Evolutionary conservation across 2,329 filamentous ascomycete species (phyloP).

Genomic region (Pyrenochaeta sp.): DNA sequence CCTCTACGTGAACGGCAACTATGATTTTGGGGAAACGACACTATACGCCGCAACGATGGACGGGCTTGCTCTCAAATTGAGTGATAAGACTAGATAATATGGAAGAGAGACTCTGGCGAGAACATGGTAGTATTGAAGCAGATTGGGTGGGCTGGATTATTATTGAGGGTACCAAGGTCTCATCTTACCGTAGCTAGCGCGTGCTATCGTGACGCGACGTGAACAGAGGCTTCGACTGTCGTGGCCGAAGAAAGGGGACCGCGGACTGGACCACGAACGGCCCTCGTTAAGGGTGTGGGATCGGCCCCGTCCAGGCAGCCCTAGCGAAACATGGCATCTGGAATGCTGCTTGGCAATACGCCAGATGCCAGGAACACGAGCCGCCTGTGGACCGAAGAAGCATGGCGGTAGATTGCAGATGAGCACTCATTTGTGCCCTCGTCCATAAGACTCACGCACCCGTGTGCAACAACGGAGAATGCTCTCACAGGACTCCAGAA

Average conservation of each 20-base stretch:
- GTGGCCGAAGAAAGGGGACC: background rate
- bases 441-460: background rate
- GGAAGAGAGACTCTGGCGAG: no score
- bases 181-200: background rate
- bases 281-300: background rate
- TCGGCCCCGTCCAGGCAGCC: background rate
- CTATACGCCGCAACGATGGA: no score
- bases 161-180: background rate
- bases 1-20: background rate
- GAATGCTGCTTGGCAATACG: conserved; percentile 21
- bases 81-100: no score
- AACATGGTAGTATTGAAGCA: background rate
- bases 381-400: conserved; percentile 6
- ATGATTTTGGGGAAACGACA: no score
- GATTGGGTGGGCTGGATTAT: background rate
- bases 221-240: background rate
- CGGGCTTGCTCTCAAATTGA: no score
- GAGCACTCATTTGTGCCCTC: background rate
- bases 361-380: conserved; percentile 14
- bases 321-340: conserved; percentile 7
- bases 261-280: background rate
- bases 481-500: conserved; percentile 11
- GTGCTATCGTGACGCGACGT: background rate
- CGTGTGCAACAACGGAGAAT: conserved; percentile 5
- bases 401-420: conserved; percentile 8